Conservation (phyloP, 371 early-diverging fungal genomes). For the Mucor velutinosus region DNA sequence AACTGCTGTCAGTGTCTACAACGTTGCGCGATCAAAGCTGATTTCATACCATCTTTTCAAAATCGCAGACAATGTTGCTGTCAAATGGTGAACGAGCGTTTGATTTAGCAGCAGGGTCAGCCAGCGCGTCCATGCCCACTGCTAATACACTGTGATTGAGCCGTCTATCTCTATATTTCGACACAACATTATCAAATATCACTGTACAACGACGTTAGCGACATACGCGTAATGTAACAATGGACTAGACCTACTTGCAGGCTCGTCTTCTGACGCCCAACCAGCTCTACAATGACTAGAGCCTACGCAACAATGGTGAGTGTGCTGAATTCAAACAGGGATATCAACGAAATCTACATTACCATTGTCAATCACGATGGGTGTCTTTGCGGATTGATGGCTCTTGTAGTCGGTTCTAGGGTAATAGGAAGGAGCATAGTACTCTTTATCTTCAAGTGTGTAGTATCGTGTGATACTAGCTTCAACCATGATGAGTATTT, state of each 20-base stretch:
- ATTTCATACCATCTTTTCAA: constrained; percentile 66
- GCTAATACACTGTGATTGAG: constrained; percentile 56
- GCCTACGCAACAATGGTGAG: constrained; percentile 44
- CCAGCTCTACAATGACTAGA: constrained; percentile 82
- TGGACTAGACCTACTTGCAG: constrained; percentile 52
- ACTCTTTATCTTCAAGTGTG: constrained; percentile 35
- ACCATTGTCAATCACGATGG: constrained; percentile 76
- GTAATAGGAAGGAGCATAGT: constrained; percentile 21
- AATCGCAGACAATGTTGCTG: constrained; percentile 64
- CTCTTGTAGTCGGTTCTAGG: constrained; percentile 24
- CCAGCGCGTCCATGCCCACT: constrained; percentile 79
- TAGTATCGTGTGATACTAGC: constrained; percentile 30
- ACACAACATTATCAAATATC: constrained; percentile 79
- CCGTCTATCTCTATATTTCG: constrained; percentile 81
- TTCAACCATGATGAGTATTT: constrained; percentile 22
- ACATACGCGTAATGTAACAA: not conserved
- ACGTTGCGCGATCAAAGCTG: not conserved
- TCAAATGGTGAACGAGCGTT: constrained; percentile 82
- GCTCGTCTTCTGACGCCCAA: constrained; percentile 71
- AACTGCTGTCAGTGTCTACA: not conserved
- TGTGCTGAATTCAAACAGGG: not conserved
- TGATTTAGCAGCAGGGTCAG: constrained; percentile 70
- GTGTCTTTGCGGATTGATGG: constrained; percentile 32
- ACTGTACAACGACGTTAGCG: constrained; percentile 42
- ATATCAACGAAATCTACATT: not conserved